Base-by-base conservation (phyloP, 108 stramenopile species). In the Seminavis robusta region DNA sequence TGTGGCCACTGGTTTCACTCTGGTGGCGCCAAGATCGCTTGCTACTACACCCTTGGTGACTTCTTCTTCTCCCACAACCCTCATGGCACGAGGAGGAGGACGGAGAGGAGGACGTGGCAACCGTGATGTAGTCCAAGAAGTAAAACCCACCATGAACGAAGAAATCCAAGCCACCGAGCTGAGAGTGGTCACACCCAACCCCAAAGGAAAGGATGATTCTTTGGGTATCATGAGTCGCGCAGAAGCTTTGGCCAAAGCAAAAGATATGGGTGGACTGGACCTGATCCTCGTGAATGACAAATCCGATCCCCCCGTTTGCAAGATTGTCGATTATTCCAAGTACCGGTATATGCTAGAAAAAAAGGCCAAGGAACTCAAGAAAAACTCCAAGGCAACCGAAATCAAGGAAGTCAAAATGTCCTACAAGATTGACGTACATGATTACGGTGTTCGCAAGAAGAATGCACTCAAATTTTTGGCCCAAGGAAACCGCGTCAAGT, bases 361-460 rank as follows among this genome's bases (percentile, higher is more conserved):
- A 82, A 86, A 90, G 62, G 83, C 90, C 15, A 98, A 98, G 79
- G 97, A 96, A 48, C 62, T 86, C 57, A 81, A 80, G 59, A 96
- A 96, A 77, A 96, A 96, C 77, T 73, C 80, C 48, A 97, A 97
- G 80, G 77, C 86, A 7, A 88, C 80, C 16, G 95, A 97, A 72
- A 51, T 95, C 26, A 97, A 97, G 76, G 96, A 97, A 67, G 87
- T 97, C 19, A 98, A 96, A 63, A 94, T 98, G 94, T 81, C 78
- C 19, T 94, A 95, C 83, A 96, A 94, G 72, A 96, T 98, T 59
- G 95, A 94, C 48, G 81, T 84, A 17, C 94, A 95, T 60, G 97
- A 98, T 58, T 98, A 95, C 63, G 79, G 76, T 39, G 95, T 97
- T 0, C 76, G 97, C 20, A 66, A 79, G 20, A 88, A 86, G 75